phyloP scores from a whole-genome alignment of 176 grass and related monocot genomes.

The Rhynchospora tenuis region DNA sequence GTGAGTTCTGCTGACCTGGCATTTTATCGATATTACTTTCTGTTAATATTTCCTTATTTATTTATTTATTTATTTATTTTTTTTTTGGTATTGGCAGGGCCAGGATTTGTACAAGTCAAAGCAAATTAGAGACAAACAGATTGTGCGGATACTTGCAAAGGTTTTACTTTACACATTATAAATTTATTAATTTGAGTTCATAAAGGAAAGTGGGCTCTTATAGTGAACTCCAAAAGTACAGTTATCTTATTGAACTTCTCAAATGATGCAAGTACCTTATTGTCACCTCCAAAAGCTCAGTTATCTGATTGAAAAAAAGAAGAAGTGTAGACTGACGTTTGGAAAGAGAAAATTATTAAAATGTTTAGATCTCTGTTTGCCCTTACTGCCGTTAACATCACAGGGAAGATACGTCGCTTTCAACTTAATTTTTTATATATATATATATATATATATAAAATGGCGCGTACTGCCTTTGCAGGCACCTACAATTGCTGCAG shows the following conservation, averaged over 20 bases:
- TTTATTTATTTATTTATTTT: too few species aligned
- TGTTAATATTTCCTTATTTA: background rate
- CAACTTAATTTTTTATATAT: background rate
- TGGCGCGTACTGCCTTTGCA: slow-evolving; percentile 6
- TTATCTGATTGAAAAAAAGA: too few species aligned
- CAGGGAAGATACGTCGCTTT: background rate
- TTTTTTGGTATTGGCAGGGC: slow-evolving; percentile 40
- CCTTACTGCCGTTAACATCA: background rate
- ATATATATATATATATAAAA: background rate
- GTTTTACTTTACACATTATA: slow-evolving; percentile 29
- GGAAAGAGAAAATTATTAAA: too few species aligned
- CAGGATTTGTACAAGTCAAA: slow-evolving; percentile 27
- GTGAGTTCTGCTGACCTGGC: slow-evolving; percentile 30
- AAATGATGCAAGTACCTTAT: too few species aligned
- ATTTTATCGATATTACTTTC: background rate
- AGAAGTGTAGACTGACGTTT: too few species aligned
- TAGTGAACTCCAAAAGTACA: too few species aligned
- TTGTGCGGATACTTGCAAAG: slow-evolving; percentile 35
- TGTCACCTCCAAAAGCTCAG: too few species aligned
- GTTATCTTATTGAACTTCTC: too few species aligned
- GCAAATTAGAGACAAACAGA: slow-evolving; percentile 31
- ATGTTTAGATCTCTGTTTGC: background rate
- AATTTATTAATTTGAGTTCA: background rate
- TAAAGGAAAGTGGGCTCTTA: background rate
- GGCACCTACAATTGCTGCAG: slow-evolving; percentile 83